Evolutionary conservation across 2,329 filamentous ascomycete genomes (phyloP).

Genomic region (Beauveria sp.): DNA sequence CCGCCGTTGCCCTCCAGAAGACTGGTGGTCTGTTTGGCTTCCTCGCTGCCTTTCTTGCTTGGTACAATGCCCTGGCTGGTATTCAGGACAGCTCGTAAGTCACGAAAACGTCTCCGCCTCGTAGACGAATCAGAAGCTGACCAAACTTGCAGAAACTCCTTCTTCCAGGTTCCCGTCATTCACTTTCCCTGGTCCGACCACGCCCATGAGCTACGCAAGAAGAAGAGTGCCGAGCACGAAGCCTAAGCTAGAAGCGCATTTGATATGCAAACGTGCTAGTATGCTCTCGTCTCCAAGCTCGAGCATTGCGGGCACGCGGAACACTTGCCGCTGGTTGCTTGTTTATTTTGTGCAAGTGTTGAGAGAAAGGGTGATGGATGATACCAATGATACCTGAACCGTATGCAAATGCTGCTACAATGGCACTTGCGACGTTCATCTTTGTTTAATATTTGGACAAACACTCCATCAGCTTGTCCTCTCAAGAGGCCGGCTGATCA

Average conservation of each 20-base stretch:
- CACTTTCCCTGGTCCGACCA: slow-evolving; percentile 94
- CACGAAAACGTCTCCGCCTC: neutral
- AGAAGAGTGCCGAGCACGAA: slow-evolving; percentile 38
- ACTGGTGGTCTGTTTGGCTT: slow-evolving; percentile 76
- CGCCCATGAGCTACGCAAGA: slow-evolving; percentile 50
- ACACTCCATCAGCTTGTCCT: neutral
- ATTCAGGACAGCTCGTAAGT: slow-evolving; percentile 63
- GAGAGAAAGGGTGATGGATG: neutral
- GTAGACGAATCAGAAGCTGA: slow-evolving; percentile 22
- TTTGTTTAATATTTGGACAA: neutral
- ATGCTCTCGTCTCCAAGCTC: neutral
- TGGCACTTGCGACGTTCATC: neutral
- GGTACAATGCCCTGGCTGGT: slow-evolving; percentile 82
- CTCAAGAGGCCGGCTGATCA: neutral
- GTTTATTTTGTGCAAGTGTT: neutral
- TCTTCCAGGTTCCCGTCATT: slow-evolving; percentile 86
- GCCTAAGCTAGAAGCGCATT: neutral
- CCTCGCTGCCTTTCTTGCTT: slow-evolving; percentile 71
- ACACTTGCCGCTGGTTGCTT: neutral
- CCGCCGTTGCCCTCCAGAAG: slow-evolving; percentile 49
- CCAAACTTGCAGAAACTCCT: slow-evolving; percentile 57
- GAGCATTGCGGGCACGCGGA: neutral
- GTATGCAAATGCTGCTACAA: neutral
- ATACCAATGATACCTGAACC: slow-evolving; percentile 34
- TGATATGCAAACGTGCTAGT: neutral